These are phyloP conservation scores for Herpetomonas muscarum DNA, from an alignment of 208 protist species.

Conservation along the genomic window DNA sequence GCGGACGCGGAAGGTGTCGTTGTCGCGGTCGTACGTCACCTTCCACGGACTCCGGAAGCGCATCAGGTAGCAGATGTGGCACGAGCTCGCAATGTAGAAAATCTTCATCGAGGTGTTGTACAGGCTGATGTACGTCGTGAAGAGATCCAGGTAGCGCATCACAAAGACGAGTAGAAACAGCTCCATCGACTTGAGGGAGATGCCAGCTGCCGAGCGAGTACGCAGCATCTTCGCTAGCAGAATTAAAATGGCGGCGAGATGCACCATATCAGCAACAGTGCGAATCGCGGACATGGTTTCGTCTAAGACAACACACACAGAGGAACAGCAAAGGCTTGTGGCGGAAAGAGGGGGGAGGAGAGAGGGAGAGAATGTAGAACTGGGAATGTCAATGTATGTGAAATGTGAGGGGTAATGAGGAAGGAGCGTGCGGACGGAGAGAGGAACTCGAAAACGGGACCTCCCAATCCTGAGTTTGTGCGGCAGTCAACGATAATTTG, in stretches of 20 bases:
- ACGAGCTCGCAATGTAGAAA: conserved; percentile 86
- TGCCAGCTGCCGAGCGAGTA: conserved; percentile 77
- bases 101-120: conserved; percentile 96
- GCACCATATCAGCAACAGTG: conserved; percentile 89
- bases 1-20: conserved; percentile 87
- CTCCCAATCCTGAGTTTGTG: too few species aligned
- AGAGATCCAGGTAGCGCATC: conserved; percentile 93
- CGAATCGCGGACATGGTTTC: conserved; percentile 86
- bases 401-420: conserved; percentile 7
- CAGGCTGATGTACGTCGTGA: conserved; percentile 66
- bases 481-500: too few species aligned
- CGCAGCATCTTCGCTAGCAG: conserved; percentile 93
- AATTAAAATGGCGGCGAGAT: conserved; percentile 90
- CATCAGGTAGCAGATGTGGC: conserved; percentile 94
- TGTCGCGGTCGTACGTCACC: conserved; percentile 85
- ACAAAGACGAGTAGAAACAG: conserved; percentile 92
- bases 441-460: not conserved
- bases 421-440: not conserved
- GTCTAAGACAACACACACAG: not conserved
- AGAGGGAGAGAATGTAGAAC: conserved; percentile 2
- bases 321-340: not conserved
- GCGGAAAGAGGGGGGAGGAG: not conserved
- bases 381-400: not conserved
- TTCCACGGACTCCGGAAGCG: conserved; percentile 87
- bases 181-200: conserved; percentile 94